Evolutionary conservation across 2,329 filamentous ascomycete species (phyloP).

Genomic region (Exophiala viscosa): DNA sequence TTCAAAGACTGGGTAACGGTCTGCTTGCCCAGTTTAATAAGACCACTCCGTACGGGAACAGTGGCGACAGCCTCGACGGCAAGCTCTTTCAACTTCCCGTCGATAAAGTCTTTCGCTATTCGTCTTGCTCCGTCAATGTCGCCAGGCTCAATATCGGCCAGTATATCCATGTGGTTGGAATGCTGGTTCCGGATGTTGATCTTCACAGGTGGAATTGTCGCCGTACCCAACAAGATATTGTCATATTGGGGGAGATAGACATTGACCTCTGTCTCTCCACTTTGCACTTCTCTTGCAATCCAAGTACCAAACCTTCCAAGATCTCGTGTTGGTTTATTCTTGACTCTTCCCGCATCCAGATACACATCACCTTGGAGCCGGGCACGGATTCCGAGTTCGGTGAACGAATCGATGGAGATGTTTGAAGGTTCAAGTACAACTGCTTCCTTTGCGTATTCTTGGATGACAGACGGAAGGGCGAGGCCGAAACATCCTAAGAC

Average conservation of each 20-base stretch:
- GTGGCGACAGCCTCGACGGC: constrained; percentile 69
- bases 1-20: constrained; percentile 61
- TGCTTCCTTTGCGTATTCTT: constrained; percentile 82
- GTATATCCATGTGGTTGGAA: constrained; percentile 72
- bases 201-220: constrained; percentile 68
- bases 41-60: constrained; percentile 71
- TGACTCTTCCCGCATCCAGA: constrained; percentile 73
- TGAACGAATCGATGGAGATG: constrained; percentile 82
- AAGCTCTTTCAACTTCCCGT: constrained; percentile 69
- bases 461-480: constrained; percentile 71
- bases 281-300: constrained; percentile 73
- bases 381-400: constrained; percentile 69
- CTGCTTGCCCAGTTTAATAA: constrained; percentile 75
- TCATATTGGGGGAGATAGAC: constrained; percentile 82
- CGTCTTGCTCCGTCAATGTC: constrained; percentile 71
- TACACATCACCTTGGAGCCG: constrained; percentile 77
- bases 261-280: constrained; percentile 65
- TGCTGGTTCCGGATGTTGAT: constrained; percentile 75
- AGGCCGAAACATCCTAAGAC: constrained; percentile 73
- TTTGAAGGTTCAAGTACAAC: constrained; percentile 77
- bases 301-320: constrained; percentile 76
- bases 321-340: constrained; percentile 65
- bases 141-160: constrained; percentile 72
- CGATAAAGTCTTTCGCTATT: constrained; percentile 84
- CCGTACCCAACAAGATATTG: constrained; percentile 72